Conservation (phyloP, 768 basidiomycete genomes). For the Calocybe gangraenosa region DNA sequence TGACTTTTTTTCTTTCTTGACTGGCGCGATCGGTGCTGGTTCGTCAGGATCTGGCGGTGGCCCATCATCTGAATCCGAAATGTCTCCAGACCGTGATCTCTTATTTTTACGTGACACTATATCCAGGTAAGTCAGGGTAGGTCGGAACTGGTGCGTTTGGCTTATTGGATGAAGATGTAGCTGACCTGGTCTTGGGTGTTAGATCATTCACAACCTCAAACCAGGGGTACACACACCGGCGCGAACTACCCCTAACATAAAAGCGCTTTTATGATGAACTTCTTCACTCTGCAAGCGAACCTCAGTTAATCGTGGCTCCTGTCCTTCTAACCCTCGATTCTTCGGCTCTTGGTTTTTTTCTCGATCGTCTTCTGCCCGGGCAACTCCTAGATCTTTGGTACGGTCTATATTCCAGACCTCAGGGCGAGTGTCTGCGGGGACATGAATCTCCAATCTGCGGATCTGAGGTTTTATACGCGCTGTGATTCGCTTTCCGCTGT, state of each 20-base stretch:
- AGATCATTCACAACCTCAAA: conserved; percentile 4
- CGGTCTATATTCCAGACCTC: conserved; percentile 81
- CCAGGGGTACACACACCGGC: conserved; percentile 45
- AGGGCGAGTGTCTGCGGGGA: conserved; percentile 75
- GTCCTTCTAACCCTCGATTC: conserved; percentile 39
- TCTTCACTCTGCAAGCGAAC: conserved; percentile 71
- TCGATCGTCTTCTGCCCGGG: conserved; percentile 68
- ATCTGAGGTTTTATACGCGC: conserved; percentile 67
- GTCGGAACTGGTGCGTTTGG: conserved; percentile 79
- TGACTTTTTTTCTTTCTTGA: conserved; percentile 60
- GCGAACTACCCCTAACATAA: conserved; percentile 75
- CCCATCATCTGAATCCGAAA: conserved; percentile 74
- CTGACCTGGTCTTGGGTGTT: conserved; percentile 38
- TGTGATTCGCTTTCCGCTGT: conserved; percentile 72
- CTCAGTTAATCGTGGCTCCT: conserved; percentile 64
- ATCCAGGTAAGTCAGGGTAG: conserved; percentile 80
- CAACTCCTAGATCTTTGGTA: conserved; percentile 60
- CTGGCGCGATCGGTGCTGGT: conserved; percentile 36
- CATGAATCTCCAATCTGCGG: conserved; percentile 68
- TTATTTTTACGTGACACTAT: conserved; percentile 59
- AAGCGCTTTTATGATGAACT: conserved; percentile 56
- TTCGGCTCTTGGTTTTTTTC: conserved; percentile 68
- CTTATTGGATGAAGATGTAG: conserved; percentile 76
- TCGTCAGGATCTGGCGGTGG: conserved; percentile 82
- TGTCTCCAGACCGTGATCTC: conserved; percentile 45